A percentile compares a stretch with the other conserved stretches of the same genome.
Evolutionary conservation across 2,329 filamentous ascomycete species (phyloP).

Genomic region (Diaporthe ilicicola): DNA sequence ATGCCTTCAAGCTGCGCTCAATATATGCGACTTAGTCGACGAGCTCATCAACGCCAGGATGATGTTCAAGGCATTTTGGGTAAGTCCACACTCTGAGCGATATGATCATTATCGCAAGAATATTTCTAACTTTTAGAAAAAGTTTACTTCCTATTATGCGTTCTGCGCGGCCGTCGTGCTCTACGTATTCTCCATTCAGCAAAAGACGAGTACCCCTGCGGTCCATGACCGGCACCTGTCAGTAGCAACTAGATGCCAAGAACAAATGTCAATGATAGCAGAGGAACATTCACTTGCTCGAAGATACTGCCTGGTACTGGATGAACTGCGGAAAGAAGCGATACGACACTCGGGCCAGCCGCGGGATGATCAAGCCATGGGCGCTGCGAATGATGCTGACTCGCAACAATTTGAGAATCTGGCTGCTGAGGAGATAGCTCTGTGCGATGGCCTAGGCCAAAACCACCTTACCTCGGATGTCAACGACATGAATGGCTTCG

Average conservation of each 20-base stretch:
- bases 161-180: slow-evolving; percentile 55
- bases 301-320: slow-evolving; percentile 52
- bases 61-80: slow-evolving; percentile 53
- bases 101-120: not conserved
- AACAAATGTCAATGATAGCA: slow-evolving; percentile 48
- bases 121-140: not conserved
- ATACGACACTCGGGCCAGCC: not conserved
- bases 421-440: not conserved
- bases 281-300: slow-evolving; percentile 49
- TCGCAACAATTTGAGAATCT: not conserved
- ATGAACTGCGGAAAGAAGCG: slow-evolving; percentile 40
- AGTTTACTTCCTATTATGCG: slow-evolving; percentile 53
- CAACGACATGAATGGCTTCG: slow-evolving; percentile 5
- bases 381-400: not conserved
- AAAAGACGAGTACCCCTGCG: slow-evolving; percentile 39
- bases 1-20: slow-evolving; percentile 51
- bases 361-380: not conserved
- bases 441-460: not conserved
- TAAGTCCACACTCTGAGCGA: slow-evolving; percentile 33
- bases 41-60: slow-evolving; percentile 45
- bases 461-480: not conserved
- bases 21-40: slow-evolving; percentile 49
- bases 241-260: slow-evolving; percentile 50
- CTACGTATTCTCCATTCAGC: slow-evolving; percentile 54
- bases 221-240: slow-evolving; percentile 41